Conservation (phyloP, 2,329 filamentous ascomycete genomes). For the Xylaria polymorpha region DNA sequence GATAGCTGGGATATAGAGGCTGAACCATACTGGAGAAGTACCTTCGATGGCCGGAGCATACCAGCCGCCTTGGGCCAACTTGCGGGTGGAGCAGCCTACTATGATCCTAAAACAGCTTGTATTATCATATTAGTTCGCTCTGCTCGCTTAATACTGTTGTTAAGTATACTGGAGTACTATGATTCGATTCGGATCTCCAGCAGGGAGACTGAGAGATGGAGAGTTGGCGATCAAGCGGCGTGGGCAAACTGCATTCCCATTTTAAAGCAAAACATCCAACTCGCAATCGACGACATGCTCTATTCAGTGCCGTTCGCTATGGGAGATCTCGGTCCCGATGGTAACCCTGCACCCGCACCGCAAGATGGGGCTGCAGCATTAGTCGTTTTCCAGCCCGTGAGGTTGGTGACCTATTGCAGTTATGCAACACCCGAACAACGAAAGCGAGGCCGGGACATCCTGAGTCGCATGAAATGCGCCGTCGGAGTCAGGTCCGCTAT, state of each 20-base stretch:
- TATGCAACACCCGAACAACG: conserved; percentile 33
- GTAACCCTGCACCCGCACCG: conserved; percentile 3
- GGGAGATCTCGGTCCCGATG: conserved; percentile 31
- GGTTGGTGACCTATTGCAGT: conserved; percentile 32
- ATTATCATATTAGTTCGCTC: conserved; percentile 37
- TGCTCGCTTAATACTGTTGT: conserved; percentile 32
- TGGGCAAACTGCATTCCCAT: conserved; percentile 33
- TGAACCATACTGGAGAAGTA: conserved; percentile 32
- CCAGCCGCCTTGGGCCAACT: conserved; percentile 35
- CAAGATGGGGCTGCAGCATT: conserved; percentile 37
- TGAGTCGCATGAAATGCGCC: conserved; percentile 34
- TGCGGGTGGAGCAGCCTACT: conserved; percentile 12
- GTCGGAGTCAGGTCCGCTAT: conserved; percentile 35
- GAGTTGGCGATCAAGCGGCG: conserved; percentile 27
- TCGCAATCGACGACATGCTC: conserved; percentile 37
- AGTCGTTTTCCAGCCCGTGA: conserved; percentile 34
- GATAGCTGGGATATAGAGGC: conserved; percentile 36
- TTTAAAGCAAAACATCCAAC: conserved; percentile 26
- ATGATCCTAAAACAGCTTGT: conserved; percentile 36
- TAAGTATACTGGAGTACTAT: conserved; percentile 39
- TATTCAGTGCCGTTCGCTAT: conserved; percentile 38
- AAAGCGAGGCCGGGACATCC: conserved; percentile 20
- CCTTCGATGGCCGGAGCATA: conserved; percentile 28
- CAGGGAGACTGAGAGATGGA: conserved; percentile 13
- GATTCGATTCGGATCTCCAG: conserved; percentile 21